phyloP scores from a whole-genome alignment of 2,329 filamentous ascomycete species.

The Trichoderma aggressivum region DNA sequence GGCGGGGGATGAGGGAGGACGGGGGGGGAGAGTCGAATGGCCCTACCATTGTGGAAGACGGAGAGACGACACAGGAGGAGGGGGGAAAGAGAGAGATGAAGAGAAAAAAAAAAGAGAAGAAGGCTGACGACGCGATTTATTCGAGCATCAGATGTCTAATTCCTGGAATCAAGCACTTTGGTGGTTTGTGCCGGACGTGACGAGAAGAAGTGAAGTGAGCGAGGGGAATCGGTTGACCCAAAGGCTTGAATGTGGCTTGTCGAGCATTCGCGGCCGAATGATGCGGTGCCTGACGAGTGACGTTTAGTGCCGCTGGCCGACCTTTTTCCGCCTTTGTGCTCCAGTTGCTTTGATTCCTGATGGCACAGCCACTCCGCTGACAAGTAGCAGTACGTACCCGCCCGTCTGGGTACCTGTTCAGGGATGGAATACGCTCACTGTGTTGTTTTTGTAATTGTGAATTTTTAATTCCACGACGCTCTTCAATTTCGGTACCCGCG shows the following conservation, averaged over 20 bases:
- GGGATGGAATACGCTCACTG: neutral
- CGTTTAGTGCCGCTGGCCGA: constrained; percentile 35
- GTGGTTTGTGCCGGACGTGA: neutral
- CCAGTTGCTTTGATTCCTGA: constrained; percentile 1
- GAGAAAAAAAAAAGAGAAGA: neutral
- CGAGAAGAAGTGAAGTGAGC: neutral
- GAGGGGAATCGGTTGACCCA: constrained; percentile 20
- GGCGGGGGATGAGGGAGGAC: constrained; percentile 11
- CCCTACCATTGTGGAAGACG: constrained; percentile 34
- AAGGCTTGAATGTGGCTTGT: constrained; percentile 29
- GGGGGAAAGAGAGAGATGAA: constrained; percentile 1
- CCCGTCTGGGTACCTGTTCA: neutral
- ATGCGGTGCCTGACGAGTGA: constrained; percentile 35
- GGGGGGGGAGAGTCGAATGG: constrained; percentile 11
- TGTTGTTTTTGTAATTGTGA: neutral
- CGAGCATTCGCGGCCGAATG: constrained; percentile 26
- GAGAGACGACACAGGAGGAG: constrained; percentile 21
- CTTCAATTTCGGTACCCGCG: constrained; percentile 10
- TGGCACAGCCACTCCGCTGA: constrained; percentile 23
- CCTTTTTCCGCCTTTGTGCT: constrained; percentile 32
- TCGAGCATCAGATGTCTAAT: constrained; percentile 27
- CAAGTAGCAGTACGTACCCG: neutral
- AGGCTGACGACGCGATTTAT: constrained; percentile 22
- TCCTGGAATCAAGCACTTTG: constrained; percentile 2
- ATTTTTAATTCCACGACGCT: neutral